Evolutionary conservation across 225 moss, liverwort and hornwort genomes (phyloP).

Genomic region (Straminergon stramineum): DNA sequence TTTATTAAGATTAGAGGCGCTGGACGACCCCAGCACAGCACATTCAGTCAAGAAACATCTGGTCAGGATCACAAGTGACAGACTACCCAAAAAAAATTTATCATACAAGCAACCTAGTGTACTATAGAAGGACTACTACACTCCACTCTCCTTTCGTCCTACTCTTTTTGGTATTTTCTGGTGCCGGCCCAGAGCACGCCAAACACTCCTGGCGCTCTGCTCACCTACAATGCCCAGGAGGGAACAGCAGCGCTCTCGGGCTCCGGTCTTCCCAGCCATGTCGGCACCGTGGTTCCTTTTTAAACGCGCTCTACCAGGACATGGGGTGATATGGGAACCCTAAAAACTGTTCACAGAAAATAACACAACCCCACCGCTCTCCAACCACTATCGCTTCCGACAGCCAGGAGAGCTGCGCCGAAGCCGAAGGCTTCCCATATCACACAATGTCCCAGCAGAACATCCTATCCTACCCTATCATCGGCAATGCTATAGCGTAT

Average conservation of each 20-base stretch:
- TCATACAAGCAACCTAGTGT: constrained; percentile 9
- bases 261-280: neutral
- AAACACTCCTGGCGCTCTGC: neutral
- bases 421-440: neutral
- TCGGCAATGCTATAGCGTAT: neutral
- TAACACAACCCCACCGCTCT: neutral
- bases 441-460: constrained; percentile 28
- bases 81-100: constrained; percentile 8
- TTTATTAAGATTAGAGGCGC: constrained; percentile 1
- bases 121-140: neutral
- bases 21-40: neutral
- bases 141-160: constrained; percentile 1
- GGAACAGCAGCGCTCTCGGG: neutral
- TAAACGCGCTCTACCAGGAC: constrained; percentile 10
- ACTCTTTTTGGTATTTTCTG: constrained; percentile 12
- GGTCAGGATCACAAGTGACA: neutral
- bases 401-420: neutral
- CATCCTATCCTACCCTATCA: neutral
- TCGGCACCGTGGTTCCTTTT: neutral
- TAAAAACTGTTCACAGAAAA: neutral
- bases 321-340: constrained; percentile 21
- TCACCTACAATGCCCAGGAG: too few relatives aligned
- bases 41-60: neutral
- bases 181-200: neutral
- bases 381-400: neutral